A percentile compares a stretch with the other conserved stretches of the same genome.
phyloP scores from a whole-genome alignment of 2,329 filamentous ascomycete species.

The Cladosporium cucumerinum region DNA sequence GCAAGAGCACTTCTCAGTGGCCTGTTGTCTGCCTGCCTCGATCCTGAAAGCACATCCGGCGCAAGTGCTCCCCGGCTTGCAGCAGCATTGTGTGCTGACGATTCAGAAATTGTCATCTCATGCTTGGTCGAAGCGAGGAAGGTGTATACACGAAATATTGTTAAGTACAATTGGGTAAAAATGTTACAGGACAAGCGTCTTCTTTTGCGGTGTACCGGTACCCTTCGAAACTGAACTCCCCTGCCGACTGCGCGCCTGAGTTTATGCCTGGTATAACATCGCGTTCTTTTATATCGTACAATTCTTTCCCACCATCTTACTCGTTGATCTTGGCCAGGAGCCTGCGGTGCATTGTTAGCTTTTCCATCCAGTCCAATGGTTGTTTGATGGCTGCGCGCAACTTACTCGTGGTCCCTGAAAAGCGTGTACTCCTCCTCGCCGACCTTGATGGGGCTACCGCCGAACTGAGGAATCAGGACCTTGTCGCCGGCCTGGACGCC shows the following conservation, averaged over 20 bases:
- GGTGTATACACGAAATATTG: conserved; percentile 2
- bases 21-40: not conserved
- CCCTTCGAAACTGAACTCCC: not conserved
- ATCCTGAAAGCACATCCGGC: not conserved
- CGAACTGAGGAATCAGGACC: conserved; percentile 94
- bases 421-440: conserved; percentile 95
- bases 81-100: not conserved
- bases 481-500: conserved; percentile 81
- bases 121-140: not conserved
- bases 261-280: conserved; percentile 15
- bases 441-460: conserved; percentile 92
- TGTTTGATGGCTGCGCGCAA: conserved; percentile 30
- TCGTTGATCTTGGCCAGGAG: conserved; percentile 99
- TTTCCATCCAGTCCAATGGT: not conserved
- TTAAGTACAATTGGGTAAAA: conserved; percentile 15
- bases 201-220: conserved; percentile 6
- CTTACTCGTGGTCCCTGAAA: conserved; percentile 97
- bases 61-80: not conserved
- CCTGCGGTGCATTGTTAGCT: conserved; percentile 49
- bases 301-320: conserved; percentile 50
- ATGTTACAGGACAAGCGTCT: conserved; percentile 10
- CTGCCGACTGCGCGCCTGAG: not conserved
- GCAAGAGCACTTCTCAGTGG: not conserved
- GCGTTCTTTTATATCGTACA: conserved; percentile 12
- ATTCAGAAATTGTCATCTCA: not conserved